Evolutionary conservation across 2,329 filamentous ascomycete species (phyloP), one percentile per base, ranked within the genome.

Genomic region (Colletotrichum sp.): DNA sequence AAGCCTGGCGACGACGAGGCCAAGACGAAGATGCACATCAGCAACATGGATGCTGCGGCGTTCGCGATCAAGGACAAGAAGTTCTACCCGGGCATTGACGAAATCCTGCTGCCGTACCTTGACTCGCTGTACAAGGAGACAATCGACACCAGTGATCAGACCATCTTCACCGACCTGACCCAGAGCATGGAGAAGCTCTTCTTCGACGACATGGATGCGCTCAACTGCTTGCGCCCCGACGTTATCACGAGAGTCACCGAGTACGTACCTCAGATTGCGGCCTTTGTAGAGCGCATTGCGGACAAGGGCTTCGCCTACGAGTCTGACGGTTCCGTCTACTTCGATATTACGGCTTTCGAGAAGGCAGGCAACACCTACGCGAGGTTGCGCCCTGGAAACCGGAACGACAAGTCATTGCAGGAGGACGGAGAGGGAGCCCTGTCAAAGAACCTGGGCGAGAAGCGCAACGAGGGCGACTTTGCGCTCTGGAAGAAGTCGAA

Each of bases 401-500:
- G 94, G 71, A 95, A 95, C 76, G 94, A 99, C 85, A 94, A 95
- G 82, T 93, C 93, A 5, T 87, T 98, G 28, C 93, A 94, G 79
- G 95, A 95, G 9, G 96, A 99, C 80, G 96, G 96, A 12, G 97
- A 99, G 82, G 96, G 96, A 1, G 94, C 96, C 0, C 84, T 98
- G 60, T 91, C 91, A 1, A 92, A 91, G 81, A 88, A 88, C 74
- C 81, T 90, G 0, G 88, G 88, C 12, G 90, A 87, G 79, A 99
- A 99, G 87, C 92, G 93, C 70, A 93, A 92, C 28, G 88, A 93
- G 3, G 93, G 94, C 8, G 96, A 99, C 81, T 99, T 99, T 85
- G 96, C 96, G 1, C 87, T 99, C 3, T 98, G 96, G 96, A 99
- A 99, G 84, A 93, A 93, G 70, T 96, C 94, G 2, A 98, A 98